Conservation (phyloP, 1,139 yeast genomes). For the Yamadazyma triangularis region DNA sequence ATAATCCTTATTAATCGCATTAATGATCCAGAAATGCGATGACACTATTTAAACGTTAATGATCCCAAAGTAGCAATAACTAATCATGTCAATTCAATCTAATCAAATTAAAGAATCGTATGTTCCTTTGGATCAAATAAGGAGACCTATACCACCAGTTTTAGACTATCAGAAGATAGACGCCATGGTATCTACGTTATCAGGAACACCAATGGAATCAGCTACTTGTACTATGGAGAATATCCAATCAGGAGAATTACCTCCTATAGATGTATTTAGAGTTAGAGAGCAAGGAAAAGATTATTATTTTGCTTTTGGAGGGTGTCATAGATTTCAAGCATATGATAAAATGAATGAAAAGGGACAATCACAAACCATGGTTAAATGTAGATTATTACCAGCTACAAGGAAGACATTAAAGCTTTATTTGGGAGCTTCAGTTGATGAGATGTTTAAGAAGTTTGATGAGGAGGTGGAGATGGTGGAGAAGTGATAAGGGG, state of each 20-base stretch:
- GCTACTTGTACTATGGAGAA: slow-evolving; percentile 56
- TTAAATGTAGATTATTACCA: slow-evolving; percentile 62
- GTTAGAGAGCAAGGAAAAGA: slow-evolving; percentile 59
- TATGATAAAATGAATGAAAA: slow-evolving; percentile 43
- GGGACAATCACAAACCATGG: slow-evolving; percentile 39
- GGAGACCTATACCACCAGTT: slow-evolving; percentile 82
- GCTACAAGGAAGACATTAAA: slow-evolving; percentile 60
- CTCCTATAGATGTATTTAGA: slow-evolving; percentile 71
- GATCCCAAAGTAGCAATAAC: not conserved
- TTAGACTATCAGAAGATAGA: slow-evolving; percentile 67
- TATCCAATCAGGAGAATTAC: slow-evolving; percentile 60
- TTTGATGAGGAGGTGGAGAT: not conserved
- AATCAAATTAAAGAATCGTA: slow-evolving; percentile 42
- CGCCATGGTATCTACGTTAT: slow-evolving; percentile 72
- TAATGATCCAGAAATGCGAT: too few relatives aligned
- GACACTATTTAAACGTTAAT: too few relatives aligned
- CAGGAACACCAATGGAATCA: slow-evolving; percentile 61
- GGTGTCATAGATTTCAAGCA: slow-evolving; percentile 81
- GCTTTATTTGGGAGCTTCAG: slow-evolving; percentile 62
- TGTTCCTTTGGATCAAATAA: slow-evolving; percentile 61
- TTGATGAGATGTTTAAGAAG: slow-evolving; percentile 47
- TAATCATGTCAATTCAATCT: slow-evolving; percentile 36
- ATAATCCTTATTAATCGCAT: too few relatives aligned
- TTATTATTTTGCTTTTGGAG: slow-evolving; percentile 78
- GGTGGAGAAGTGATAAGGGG: too few relatives aligned